phyloP scores from a whole-genome alignment of 2,329 filamentous ascomycete species.

The Orbilia oligospora region DNA sequence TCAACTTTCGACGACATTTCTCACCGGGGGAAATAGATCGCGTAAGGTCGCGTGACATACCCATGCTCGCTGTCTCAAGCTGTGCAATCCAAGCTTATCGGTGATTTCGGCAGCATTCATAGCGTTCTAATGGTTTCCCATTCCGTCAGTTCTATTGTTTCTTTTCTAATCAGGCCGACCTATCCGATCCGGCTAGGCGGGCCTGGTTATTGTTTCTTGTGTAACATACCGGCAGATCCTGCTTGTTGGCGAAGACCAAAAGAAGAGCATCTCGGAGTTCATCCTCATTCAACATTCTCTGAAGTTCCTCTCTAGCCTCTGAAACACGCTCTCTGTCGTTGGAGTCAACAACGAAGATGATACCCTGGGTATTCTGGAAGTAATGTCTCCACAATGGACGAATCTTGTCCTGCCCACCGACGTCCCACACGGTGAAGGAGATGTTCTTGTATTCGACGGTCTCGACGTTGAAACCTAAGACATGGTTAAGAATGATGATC shows the following conservation, averaged over 20 bases:
- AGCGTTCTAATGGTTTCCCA: slow-evolving; percentile 78
- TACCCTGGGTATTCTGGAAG: slow-evolving; percentile 99
- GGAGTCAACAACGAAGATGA: slow-evolving; percentile 99
- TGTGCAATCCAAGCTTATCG: slow-evolving; percentile 99
- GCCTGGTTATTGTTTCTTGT: slow-evolving; percentile 10
- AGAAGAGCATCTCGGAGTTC: slow-evolving; percentile 98
- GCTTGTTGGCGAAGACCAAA: slow-evolving; percentile 99
- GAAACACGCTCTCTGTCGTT: slow-evolving; percentile 98
- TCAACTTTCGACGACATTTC: neutral
- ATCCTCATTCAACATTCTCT: slow-evolving; percentile 98
- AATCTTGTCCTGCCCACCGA: slow-evolving; percentile 99
- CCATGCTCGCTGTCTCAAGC: slow-evolving; percentile 98
- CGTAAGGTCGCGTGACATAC: slow-evolving; percentile 74
- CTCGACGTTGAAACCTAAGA: slow-evolving; percentile 96
- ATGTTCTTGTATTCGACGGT: slow-evolving; percentile 99
- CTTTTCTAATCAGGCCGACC: neutral
- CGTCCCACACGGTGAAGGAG: slow-evolving; percentile 99
- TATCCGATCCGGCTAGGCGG: slow-evolving; percentile 12
- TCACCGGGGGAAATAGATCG: slow-evolving; percentile 1
- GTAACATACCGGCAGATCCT: slow-evolving; percentile 91
- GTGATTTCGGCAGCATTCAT: slow-evolving; percentile 99
- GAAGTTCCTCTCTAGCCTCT: slow-evolving; percentile 95
- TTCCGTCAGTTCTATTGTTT: slow-evolving; percentile 25
- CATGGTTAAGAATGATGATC: neutral
- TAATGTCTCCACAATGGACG: slow-evolving; percentile 99